Evolutionary conservation across 139 green algal genomes (phyloP), one percentile per base, ranked within the genome.

Genomic region (Chlorella vulgaris): DNA sequence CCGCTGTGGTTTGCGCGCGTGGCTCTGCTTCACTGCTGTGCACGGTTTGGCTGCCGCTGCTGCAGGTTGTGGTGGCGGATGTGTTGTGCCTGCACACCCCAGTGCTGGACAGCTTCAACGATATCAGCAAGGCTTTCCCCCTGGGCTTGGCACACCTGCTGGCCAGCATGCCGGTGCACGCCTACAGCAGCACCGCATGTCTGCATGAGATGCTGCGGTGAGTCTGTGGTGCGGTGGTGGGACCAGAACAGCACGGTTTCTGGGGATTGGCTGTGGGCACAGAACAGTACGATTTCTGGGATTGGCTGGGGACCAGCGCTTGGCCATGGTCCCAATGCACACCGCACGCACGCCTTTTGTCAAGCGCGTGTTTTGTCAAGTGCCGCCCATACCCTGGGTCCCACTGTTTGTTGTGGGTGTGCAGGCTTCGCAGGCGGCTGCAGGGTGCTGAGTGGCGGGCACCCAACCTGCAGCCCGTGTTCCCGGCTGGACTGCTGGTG

Each of bases 111-210:
- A n/a, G 3, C 4, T 21, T 19, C n/a, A 13, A 31, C 15, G 24
- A n/a, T 2, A 19, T 13, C 69, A 31, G 3, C n/a, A 19, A 10
- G 10, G 21, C 4, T 13, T 71, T 79, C 21, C 73, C 73, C 4
- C 26, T 79, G 53, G 73, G 73, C 22, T 51, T 79, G 24, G 53
- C 53, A 22, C 51, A 68, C 51, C 35, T 79, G 35, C 53, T 79
- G 73, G 50, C 73, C 24, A 53, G 22, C 51, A 24, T 13, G 1
- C 2, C 8, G 3, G 73, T 69, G 73, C 53, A 28, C 2, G 73
- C 26, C 22, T 79, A 69, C 73, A 3, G 2, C 7, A 53, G 68
- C 53, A 19, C 47, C 8, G 4, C 28, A 26, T 63, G 53, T 35
- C 15, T 69, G 35, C 2, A 55, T 22, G 28, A 63, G 7, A 42